Evolutionary conservation across 2,329 filamentous ascomycete species (phyloP).

Genomic region (Cladobotryum mycophilum): DNA sequence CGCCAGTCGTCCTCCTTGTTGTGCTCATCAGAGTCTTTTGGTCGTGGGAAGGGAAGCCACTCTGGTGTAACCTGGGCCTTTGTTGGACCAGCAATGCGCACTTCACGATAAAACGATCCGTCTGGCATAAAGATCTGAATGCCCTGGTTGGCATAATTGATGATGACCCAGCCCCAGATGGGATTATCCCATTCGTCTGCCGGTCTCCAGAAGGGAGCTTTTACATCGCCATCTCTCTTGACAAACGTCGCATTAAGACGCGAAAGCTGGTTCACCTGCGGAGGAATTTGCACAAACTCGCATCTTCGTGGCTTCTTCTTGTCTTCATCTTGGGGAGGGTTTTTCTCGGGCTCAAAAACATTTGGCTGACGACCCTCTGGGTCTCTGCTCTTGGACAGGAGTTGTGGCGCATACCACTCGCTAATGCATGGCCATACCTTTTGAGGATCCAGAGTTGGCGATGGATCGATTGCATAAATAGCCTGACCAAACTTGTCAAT

Average conservation of each 20-base stretch:
- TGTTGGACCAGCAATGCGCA: constrained; percentile 27
- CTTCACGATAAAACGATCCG: constrained; percentile 37
- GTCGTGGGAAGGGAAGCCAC: constrained; percentile 27
- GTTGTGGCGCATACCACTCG: neutral
- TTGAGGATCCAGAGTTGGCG: constrained; percentile 5
- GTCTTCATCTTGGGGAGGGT: constrained; percentile 14
- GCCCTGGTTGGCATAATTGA: constrained; percentile 35
- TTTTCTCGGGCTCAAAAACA: constrained; percentile 17
- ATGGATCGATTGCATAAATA: constrained; percentile 26
- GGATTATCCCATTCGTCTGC: constrained; percentile 32
- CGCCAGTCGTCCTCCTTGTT: neutral
- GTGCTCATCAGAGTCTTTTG: neutral
- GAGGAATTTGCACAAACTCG: constrained; percentile 33
- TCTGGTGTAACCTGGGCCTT: constrained; percentile 15
- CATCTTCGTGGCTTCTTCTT: constrained; percentile 11
- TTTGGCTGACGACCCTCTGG: neutral
- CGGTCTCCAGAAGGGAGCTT: constrained; percentile 8
- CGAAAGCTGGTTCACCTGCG: constrained; percentile 32
- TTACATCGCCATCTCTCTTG: neutral
- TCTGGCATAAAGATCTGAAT: constrained; percentile 37
- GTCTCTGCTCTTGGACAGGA: neutral
- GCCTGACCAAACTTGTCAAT: constrained; percentile 45
- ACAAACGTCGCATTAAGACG: constrained; percentile 26
- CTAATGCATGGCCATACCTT: too few species aligned
- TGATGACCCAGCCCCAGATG: constrained; percentile 37